Conservation (phyloP, 805 yeast species). For the Candida arabinofermentans region DNA sequence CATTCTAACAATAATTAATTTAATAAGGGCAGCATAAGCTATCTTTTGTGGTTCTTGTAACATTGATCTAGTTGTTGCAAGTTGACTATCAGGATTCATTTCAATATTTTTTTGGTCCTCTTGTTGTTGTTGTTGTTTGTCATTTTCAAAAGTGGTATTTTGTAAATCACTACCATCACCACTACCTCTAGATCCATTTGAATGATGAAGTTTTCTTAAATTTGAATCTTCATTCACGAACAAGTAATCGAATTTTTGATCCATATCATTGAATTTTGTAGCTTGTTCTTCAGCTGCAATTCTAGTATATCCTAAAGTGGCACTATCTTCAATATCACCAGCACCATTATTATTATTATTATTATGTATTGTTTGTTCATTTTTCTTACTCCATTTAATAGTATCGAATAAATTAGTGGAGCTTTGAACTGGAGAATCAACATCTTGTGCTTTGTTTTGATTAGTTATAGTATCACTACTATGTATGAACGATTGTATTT, state of each 20-base stretch:
- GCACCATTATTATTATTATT: background rate
- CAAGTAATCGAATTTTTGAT: slow-evolving; percentile 49
- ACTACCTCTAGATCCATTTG: slow-evolving; percentile 8
- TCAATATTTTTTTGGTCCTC: slow-evolving; percentile 3
- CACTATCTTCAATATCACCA: slow-evolving; percentile 31
- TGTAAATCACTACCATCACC: slow-evolving; percentile 21
- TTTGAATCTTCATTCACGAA: slow-evolving; percentile 36
- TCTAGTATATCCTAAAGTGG: slow-evolving; percentile 77
- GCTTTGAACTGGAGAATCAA: background rate
- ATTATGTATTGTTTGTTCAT: background rate
- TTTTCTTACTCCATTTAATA: slow-evolving; percentile 5
- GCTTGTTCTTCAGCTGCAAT: slow-evolving; percentile 86
- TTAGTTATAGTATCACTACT: slow-evolving; percentile 21
- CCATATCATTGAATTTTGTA: slow-evolving; percentile 53
- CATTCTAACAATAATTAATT: slow-evolving; percentile 72
- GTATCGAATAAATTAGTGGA: slow-evolving; percentile 1
- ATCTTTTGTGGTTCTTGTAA: slow-evolving; percentile 80
- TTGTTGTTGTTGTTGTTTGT: slow-evolving; percentile 13
- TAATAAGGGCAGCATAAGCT: slow-evolving; percentile 85
- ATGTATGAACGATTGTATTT: slow-evolving; percentile 39
- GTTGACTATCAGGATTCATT: slow-evolving; percentile 54
- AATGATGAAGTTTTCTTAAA: slow-evolving; percentile 26
- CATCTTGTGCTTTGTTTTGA: slow-evolving; percentile 3
- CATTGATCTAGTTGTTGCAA: slow-evolving; percentile 76
- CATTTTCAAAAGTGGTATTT: slow-evolving; percentile 28